Evolutionary conservation across 148 eudicot species (phyloP), one percentile per base, ranked within the genome.

Genomic region (Talinum fruticosum): DNA sequence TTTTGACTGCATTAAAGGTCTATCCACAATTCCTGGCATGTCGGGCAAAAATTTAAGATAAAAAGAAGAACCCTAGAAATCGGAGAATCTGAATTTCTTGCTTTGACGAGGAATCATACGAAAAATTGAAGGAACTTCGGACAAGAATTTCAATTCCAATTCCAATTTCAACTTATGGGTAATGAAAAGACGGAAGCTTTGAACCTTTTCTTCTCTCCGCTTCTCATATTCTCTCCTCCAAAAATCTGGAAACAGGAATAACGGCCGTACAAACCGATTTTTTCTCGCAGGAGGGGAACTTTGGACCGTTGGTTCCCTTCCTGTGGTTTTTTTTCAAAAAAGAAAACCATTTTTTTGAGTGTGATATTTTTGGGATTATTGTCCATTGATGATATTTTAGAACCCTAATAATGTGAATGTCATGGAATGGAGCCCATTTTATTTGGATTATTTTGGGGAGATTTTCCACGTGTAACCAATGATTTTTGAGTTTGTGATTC

Each of bases 21-120:
- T 82, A 59, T 83, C 77, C 49, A 86, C 85, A 71, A 88, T 80
- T 66, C 80, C 84, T 68, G 89, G 82, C 87, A 89, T 85, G 59
- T 84, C 81, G 33, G 70, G 34, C 74, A 76, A 29, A 38, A 18
- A 59, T 21, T 59, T 10, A 47, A 29, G 30, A 33, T 29, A 32
- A 34, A 33, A 67, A 29, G 26, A 2, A 36, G 69, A 81, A 71
- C 83, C 79, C 83, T 81, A 76, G 53, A 76, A 80, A 19, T 78
- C 70, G 78, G 78, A 64, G 33, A 29, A 73, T 73, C 71, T n/a
- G 28, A 61, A 45, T 14, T 32, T 34, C 28, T 14, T 69, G 8
- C 4, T 30, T 78, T 6, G n/a, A n/a, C n/a, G 51, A 74, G 14
- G 6, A n/a, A 66, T 83, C 79, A 69, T 69, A 69, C 51, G 32